Percentiles rank a stretch among this genome's conserved stretches.
Evolutionary conservation across 2,329 filamentous ascomycete genomes (phyloP).

Genomic region (Hypoxylon rubiginosum): DNA sequence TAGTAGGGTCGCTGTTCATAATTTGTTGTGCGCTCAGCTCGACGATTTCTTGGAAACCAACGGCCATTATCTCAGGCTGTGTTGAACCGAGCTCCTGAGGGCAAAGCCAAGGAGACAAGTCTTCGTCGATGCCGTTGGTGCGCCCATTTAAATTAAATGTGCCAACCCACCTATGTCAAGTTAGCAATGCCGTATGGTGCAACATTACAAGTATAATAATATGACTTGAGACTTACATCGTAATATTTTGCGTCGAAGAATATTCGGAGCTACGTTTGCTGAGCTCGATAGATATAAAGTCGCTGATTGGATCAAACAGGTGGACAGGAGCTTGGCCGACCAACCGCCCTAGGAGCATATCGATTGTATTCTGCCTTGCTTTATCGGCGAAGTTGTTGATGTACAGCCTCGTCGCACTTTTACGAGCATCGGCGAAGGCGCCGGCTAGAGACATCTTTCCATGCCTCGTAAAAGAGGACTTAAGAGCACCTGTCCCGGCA

Average conservation of each 20-base stretch:
- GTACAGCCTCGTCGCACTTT: constrained; percentile 93
- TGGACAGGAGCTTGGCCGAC: constrained; percentile 87
- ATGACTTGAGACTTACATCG: constrained; percentile 68
- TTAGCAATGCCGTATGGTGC: constrained; percentile 39
- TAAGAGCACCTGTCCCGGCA: constrained; percentile 93
- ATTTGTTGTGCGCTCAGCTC: constrained; percentile 97
- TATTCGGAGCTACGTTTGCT: constrained; percentile 77
- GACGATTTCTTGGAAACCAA: constrained; percentile 99
- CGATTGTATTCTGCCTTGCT: constrained; percentile 91
- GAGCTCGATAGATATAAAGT: constrained; percentile 85
- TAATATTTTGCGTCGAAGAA: constrained; percentile 79
- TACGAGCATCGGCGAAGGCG: constrained; percentile 92
- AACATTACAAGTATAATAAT: constrained; percentile 1
- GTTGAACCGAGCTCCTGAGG: constrained; percentile 69
- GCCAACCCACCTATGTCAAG: constrained; percentile 69
- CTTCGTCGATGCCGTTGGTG: constrained; percentile 80
- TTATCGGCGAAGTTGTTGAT: constrained; percentile 99
- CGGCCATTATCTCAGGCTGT: constrained; percentile 86
- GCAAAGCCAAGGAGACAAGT: constrained; percentile 89
- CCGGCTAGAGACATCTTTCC: constrained; percentile 97
- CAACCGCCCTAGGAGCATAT: constrained; percentile 87
- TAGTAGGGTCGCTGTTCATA: constrained; percentile 95
- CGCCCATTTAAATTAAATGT: constrained; percentile 97
- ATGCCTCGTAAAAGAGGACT: constrained; percentile 92
- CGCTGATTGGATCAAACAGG: constrained; percentile 94